Conservation (phyloP, 768 basidiomycete genomes). For the Terana coerulea region DNA sequence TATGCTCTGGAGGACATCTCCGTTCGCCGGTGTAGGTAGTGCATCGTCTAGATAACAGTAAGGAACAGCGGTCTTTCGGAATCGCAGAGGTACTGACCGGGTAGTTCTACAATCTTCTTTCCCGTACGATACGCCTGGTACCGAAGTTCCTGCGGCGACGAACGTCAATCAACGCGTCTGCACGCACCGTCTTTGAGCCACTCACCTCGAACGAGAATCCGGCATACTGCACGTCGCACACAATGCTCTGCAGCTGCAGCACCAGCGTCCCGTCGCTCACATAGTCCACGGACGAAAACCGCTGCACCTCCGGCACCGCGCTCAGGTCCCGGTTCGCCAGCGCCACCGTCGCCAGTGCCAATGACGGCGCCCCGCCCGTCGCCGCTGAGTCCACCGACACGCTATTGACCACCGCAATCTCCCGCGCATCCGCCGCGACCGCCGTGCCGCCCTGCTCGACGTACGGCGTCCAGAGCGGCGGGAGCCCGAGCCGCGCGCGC, state of each 20-base stretch:
- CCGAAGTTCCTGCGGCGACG: constrained; percentile 7
- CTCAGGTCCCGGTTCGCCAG: too few species aligned
- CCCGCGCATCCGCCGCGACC: not conserved
- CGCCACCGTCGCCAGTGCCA: too few species aligned
- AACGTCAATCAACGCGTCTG: not conserved
- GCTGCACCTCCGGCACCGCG: constrained; percentile 8
- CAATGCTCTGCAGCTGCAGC: constrained; percentile 9
- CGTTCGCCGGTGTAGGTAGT: not conserved
- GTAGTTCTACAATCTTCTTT: too few species aligned
- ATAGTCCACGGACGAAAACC: constrained; percentile 3
- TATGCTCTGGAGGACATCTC: constrained; percentile 16
- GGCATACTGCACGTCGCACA: not conserved
- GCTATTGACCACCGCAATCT: not conserved
- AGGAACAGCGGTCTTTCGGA: not conserved
- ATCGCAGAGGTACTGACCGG: constrained; percentile 4
- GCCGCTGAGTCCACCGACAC: not conserved
- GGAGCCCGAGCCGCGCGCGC: constrained; percentile 43
- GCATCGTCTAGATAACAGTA: not conserved
- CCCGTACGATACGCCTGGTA: constrained; percentile 6
- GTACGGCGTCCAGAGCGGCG: constrained; percentile 48
- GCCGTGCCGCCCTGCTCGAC: constrained; percentile 12
- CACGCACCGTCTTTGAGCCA: not conserved
- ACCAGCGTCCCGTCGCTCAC: not conserved
- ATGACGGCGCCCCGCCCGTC: too few species aligned
- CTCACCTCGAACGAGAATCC: constrained; percentile 11